Conservation (phyloP, 2,329 filamentous ascomycete species). For the Cercospora janseana region DNA sequence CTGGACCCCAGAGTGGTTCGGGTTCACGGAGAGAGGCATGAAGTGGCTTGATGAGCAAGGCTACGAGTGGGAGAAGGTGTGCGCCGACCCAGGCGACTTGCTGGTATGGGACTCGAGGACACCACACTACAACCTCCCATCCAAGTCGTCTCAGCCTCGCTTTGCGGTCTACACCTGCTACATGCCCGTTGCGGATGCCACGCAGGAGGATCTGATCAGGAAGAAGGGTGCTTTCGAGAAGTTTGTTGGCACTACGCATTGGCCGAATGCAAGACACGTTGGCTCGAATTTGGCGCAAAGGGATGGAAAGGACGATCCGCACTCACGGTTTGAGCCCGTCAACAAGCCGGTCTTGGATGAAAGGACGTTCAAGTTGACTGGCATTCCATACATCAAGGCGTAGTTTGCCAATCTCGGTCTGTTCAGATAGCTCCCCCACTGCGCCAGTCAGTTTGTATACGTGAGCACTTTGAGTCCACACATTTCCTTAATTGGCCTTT, state of each 20-base stretch:
- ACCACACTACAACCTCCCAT: slow-evolving; percentile 38
- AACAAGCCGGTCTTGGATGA: slow-evolving; percentile 44
- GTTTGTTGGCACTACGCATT: slow-evolving; percentile 39
- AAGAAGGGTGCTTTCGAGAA: slow-evolving; percentile 38
- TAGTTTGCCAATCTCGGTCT: background rate
- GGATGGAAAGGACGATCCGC: slow-evolving; percentile 34
- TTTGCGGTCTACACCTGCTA: slow-evolving; percentile 40
- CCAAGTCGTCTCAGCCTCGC: slow-evolving; percentile 32
- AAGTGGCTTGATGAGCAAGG: slow-evolving; percentile 30
- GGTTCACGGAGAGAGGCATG: slow-evolving; percentile 38
- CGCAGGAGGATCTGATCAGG: slow-evolving; percentile 36
- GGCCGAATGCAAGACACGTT: slow-evolving; percentile 39
- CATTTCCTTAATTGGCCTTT: no score
- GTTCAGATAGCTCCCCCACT: no score
- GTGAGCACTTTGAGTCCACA: no score
- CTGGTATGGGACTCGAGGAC: slow-evolving; percentile 31
- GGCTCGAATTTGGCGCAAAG: slow-evolving; percentile 38
- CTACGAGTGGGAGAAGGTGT: slow-evolving; percentile 30
- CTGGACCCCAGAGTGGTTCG: slow-evolving; percentile 38
- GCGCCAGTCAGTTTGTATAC: no score
- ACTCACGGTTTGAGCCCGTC: slow-evolving; percentile 42
- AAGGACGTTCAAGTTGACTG: slow-evolving; percentile 48
- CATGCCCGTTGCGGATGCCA: slow-evolving; percentile 39
- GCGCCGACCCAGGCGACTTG: slow-evolving; percentile 32
- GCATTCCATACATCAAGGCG: slow-evolving; percentile 47